Evolutionary conservation across 345 rosid genomes (phyloP), one percentile per base, ranked within the genome.

Genomic region (Laguncularia racemosa): DNA sequence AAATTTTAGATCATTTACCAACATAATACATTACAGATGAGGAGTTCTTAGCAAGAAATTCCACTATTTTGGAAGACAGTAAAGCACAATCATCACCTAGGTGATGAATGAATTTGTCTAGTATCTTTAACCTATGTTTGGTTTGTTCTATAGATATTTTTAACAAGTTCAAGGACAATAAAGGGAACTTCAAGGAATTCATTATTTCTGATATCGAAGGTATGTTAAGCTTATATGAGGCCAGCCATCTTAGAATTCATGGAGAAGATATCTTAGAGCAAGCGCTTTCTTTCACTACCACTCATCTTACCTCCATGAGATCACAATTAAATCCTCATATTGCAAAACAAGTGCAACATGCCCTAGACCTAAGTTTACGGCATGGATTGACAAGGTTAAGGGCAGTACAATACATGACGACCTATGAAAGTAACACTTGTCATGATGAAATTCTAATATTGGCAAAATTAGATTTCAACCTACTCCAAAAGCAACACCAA

Each of bases 161-260:
- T 18, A 61, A 12, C 14, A 61, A 48, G 28, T 61, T 71, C 56
- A 66, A 28, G 56, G 63, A 48, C 28, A 19, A 38, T 9, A 38
- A 57, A 13, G 70, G 75, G 1, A 52, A 20, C 1, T 65, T 71
- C 52, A 17, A 44, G 56, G 33, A 62, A 46, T 12, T 38, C 13
- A 20, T 66, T 10, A 38, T 9, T 12, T 38, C 20, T 2, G 76
- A 71, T 57, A 28, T 53, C 1, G 26, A 53, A 47, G 76, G 60
- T 14, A 26, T 71, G 50, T 13, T 66, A 20, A 54, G 68, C 54
- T 28, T 71, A 20, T 62, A 66, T 48, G 71, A 71, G 54, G 76
- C 76, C 16, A 61, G 67, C 47, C 55, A 18, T 55, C 20, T 61
- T 16, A 44, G 59, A 21, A 21, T 62, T 53, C 66, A 53, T 19